These are phyloP conservation scores for Alternaria sp. DNA, from an alignment of 2,329 filamentous ascomycete genomes.

Conservation along the genomic window DNA sequence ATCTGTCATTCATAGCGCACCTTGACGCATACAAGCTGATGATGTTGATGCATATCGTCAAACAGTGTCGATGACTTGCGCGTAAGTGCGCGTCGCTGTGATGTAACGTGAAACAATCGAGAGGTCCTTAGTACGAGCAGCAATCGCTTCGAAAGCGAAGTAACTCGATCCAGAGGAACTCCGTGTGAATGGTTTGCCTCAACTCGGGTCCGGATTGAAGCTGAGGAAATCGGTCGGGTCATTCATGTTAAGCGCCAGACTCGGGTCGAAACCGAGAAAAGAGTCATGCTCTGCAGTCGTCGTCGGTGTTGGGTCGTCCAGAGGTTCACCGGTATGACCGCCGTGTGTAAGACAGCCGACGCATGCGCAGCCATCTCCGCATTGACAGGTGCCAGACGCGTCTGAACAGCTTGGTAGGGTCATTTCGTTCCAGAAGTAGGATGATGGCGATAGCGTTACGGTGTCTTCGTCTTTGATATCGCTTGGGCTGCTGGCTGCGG, in stretches of 20 bases:
- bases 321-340: constrained; percentile 54
- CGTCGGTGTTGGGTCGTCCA: constrained; percentile 29
- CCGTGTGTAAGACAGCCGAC: constrained; percentile 61
- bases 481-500: constrained; percentile 35
- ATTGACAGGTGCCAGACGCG: constrained; percentile 58
- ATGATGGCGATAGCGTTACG: constrained; percentile 45
- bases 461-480: constrained; percentile 42
- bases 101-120: background rate
- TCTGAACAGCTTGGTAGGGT: constrained; percentile 54
- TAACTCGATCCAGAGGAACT: background rate
- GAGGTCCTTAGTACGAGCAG: background rate
- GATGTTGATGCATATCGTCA: background rate
- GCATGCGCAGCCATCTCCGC: constrained; percentile 59
- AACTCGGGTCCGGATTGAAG: constrained; percentile 9
- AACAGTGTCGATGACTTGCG: background rate
- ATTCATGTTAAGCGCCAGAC: constrained; percentile 8
- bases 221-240: constrained; percentile 16
- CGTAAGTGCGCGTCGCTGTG: background rate
- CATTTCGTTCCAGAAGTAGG: constrained; percentile 47
- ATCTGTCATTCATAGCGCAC: background rate
- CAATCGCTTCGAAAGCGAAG: background rate
- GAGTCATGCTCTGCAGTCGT: constrained; percentile 16
- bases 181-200: background rate
- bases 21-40: background rate
- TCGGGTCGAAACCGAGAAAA: constrained; percentile 23